Base-by-base conservation (phyloP, 331 rosid species). In the Cydonia oblonga region DNA sequence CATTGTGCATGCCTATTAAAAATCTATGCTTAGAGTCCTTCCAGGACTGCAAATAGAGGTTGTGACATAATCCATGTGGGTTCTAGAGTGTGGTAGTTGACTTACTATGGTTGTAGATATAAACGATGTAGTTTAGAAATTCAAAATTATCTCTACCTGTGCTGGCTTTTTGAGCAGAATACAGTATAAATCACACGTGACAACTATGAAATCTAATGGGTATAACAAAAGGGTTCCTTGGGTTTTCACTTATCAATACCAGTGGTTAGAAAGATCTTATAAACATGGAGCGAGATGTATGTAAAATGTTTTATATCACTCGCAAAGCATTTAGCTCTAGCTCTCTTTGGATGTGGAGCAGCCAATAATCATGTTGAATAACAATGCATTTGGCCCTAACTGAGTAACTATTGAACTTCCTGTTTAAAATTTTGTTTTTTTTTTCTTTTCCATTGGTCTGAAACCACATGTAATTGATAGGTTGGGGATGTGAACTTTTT, bases 401-500 rank as follows among this genome's bases (percentile, higher is more conserved):
- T 33, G 54, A 33, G 25, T 32, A 70, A 23, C 42, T 38, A 11
- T 25, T 10, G n/a, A 71, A 38, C 29, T 12, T 58, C 32, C 29
- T 72, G 23, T 12, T 26, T 61, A 22, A 26, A 20, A 1, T 42
- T 29, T 61, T 72, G 23, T 11, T 49, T 26, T 70, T 15, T 42
- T 29, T 61, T 72, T 16, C 6, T 49, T 26, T 70, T 15, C 75
- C 20, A 2, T 28, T 40, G 75, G 42, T 71, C 67, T 71, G 59
- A 78, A 24, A 53, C 49, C 63, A 66, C 72, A 24, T 70, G 38
- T 54, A 46, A 35, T 28, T 78, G 26, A 63, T 75, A 86, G 90
- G 90, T 77, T 69, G 90, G 75, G 44, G 78, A 81, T 60, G 80
- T 80, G 70, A 84, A 80, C 77, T 79, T 84, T 30, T 69, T 67